Percentiles rank a stretch among this genome's conserved stretches.
Conservation (phyloP, 2,329 filamentous ascomycete genomes). For the Phaeosphaeriaceae sp. region DNA sequence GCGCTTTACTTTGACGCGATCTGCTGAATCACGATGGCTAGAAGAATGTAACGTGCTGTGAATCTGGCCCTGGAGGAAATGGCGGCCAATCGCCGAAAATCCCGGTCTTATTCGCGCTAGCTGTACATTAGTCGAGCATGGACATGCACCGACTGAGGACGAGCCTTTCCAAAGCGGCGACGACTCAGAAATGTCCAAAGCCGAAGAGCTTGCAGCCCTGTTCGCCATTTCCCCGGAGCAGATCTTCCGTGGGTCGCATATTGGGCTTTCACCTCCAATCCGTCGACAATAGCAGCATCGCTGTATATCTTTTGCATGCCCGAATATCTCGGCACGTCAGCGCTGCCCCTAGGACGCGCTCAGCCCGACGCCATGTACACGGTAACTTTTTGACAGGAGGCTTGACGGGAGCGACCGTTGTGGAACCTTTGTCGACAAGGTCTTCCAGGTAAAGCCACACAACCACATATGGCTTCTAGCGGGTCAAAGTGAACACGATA, state of each 20-base stretch:
- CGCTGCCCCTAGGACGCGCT: not conserved
- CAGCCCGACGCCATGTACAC: constrained; percentile 44
- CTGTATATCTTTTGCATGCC: not conserved
- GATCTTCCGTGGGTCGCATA: not conserved
- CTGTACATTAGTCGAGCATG: not conserved
- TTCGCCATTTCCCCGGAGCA: not conserved
- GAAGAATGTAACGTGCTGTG: not conserved
- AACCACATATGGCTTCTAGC: not conserved
- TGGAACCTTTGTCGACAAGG: not conserved
- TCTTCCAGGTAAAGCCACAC: not conserved
- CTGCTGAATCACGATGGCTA: not conserved
- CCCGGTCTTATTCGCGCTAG: not conserved
- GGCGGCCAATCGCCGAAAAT: not conserved
- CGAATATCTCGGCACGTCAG: not conserved
- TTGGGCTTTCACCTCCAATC: not conserved
- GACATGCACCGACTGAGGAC: not conserved
- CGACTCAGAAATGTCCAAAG: not conserved
- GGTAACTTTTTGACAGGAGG: constrained; percentile 31
- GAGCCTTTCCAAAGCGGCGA: not conserved
- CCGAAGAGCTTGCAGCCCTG: not conserved
- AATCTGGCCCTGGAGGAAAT: not conserved
- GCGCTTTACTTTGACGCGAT: not conserved
- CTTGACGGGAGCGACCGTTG: constrained; percentile 27
- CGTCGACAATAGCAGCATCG: not conserved
- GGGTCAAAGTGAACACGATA: not conserved